Evolutionary conservation across 2,329 filamentous ascomycete genomes (phyloP), one percentile per base, ranked within the genome.

Genomic region (Paramyrothecium sp.): DNA sequence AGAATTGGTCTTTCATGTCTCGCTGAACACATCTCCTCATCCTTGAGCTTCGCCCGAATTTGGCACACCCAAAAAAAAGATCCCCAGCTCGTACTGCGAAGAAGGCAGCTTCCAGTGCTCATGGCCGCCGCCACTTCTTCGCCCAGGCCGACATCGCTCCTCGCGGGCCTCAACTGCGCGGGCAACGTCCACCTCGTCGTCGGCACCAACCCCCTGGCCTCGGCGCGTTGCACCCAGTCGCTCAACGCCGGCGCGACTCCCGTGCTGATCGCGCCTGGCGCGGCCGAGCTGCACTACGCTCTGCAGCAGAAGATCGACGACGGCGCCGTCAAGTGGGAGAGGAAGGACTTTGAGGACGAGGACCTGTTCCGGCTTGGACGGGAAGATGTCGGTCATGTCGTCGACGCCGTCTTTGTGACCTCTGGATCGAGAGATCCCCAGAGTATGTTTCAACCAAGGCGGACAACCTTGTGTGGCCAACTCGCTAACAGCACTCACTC

Each of bases 341-440:
- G 82, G 63, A 83, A 85, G 58, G 69, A 77, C 0, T 96, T 97
- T 65, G 72, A 84, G 53, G 88, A 94, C 41, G 75, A 77, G 0
- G 89, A 97, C 69, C 73, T 97, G 54, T 87, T 86, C 46, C 86
- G 80, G 1, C 77, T 97, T 2, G 95, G 95, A n/a, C 83, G 95
- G 54, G 81, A 86, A 46, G 91, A 96, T 57, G 88, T 97, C 11
- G 87, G 85, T 60, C 69, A 77, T 55, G 85, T 96, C 4, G 94
- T 97, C 17, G 95, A 99, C 72, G 90, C 90, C 56, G 95, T 99
- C 44, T 98, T 98, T 73, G 87, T 98, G 41, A 97, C 92, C 1
- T 71, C 76, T 63, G 65, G 69, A 72, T 79, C 87, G 67, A 66
- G 77, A 62, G 74, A 81, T 57, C 65, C 71, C 17, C 60, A 70